Percentiles rank a stretch among this genome's conserved stretches.
phyloP scores from a whole-genome alignment of 2,329 filamentous ascomycete species.

The Teratosphaeria nubilosa region DNA sequence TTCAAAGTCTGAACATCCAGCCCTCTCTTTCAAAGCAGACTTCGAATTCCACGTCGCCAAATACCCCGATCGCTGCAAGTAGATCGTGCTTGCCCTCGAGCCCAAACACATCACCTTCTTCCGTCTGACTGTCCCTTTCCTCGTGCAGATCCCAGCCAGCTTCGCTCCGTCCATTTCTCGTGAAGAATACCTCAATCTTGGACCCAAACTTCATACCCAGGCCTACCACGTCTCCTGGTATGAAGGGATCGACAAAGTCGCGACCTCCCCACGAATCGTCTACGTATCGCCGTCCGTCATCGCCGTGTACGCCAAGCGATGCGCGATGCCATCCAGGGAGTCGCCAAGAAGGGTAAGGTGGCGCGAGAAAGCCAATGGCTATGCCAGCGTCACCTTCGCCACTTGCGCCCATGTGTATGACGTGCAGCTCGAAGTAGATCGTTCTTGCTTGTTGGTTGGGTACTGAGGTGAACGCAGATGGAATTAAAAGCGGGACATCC shows the following conservation, averaged over 20 bases:
- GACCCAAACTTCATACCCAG: conserved; percentile 57
- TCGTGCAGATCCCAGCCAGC: conserved; percentile 66
- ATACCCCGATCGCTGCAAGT: conserved; percentile 60
- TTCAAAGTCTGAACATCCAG: conserved; percentile 22
- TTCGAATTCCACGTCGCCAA: conserved; percentile 58
- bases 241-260: conserved; percentile 55
- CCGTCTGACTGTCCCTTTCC: conserved; percentile 55
- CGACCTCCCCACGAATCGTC: conserved; percentile 66
- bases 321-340: conserved; percentile 74
- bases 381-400: conserved; percentile 43
- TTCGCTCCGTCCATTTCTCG: conserved; percentile 50
- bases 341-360: conserved; percentile 67
- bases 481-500: conserved; percentile 59
- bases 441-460: conserved; percentile 35
- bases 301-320: conserved; percentile 65
- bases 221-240: conserved; percentile 56
- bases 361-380: conserved; percentile 59
- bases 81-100: conserved; percentile 60
- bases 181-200: conserved; percentile 58
- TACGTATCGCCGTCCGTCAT: conserved; percentile 67
- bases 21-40: conserved; percentile 32
- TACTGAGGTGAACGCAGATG: conserved; percentile 13
- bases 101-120: conserved; percentile 51
- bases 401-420: conserved; percentile 35
- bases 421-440: conserved; percentile 63